Conservation (phyloP, 1,284 basidiomycete species). For the Apiotrichum sp. region DNA sequence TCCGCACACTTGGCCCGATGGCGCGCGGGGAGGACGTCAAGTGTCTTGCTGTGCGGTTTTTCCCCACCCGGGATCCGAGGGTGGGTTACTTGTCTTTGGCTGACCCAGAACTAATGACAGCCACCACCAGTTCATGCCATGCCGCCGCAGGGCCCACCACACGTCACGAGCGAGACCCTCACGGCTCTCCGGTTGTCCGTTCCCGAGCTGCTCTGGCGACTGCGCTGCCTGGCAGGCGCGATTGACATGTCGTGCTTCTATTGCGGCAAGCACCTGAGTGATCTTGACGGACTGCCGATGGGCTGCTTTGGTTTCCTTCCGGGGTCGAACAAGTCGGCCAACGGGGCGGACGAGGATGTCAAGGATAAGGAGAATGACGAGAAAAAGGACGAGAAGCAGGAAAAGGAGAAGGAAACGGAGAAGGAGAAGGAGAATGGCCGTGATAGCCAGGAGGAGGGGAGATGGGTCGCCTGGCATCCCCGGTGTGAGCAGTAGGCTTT, state of each 20-base stretch:
- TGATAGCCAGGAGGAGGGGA: not conserved
- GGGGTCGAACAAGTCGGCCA: not conserved
- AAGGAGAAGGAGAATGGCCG: conserved; percentile 50
- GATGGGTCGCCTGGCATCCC: not conserved
- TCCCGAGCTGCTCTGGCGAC: conserved; percentile 9
- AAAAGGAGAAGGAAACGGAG: not conserved
- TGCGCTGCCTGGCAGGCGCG: not conserved
- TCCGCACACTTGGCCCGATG: conserved; percentile 1
- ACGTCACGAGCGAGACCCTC: conserved; percentile 7
- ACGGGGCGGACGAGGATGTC: not conserved
- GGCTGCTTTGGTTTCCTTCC: not conserved
- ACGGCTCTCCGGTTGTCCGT: conserved; percentile 8
- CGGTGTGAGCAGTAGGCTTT: not conserved
- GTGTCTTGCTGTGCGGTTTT: conserved; percentile 7
- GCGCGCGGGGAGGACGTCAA: conserved; percentile 28
- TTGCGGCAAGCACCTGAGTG: conserved; percentile 8
- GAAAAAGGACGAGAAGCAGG: conserved; percentile 56
- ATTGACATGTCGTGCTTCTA: conserved; percentile 8
- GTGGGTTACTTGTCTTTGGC: not conserved
- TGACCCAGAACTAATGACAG: conserved; percentile 3
- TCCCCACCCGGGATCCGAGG: conserved; percentile 1
- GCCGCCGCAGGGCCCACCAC: conserved; percentile 8
- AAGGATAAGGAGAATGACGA: conserved; percentile 42
- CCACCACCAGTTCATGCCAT: conserved; percentile 18
- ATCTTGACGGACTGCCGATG: conserved; percentile 11